Evolutionary conservation across 2,329 filamentous ascomycete genomes (phyloP), one percentile per base, ranked within the genome.

Genomic region (Amylocarpus encephaloides): DNA sequence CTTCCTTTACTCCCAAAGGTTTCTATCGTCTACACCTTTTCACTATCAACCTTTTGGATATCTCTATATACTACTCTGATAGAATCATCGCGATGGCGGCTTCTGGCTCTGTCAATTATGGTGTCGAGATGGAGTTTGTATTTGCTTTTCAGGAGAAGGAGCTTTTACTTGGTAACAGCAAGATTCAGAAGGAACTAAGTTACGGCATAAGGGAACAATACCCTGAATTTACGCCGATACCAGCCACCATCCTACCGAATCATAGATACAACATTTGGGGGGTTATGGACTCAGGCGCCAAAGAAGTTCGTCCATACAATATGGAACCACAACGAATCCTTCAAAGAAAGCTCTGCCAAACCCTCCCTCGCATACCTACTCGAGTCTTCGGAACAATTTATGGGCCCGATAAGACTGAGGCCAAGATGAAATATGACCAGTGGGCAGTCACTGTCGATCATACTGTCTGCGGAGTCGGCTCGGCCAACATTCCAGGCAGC

Each of bases 41-140:
- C 11, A 5, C 34, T 36, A 36, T 36, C 34, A 36, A 13, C 34
- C 3, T 13, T 36, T 36, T 36, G 10, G 34, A 36, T 36, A 40
- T 40, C 10, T 40, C 38, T 40, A 40, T 11, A 6, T 40, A 16
- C 11, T 40, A 16, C n/a, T 26, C 40, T 26, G 18, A 2, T 6
- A 43, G 2, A 11, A 7, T 6, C 40, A 26, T 13, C 40, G 3
- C 18, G 12, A 16, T 18, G 12, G 15, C 15, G 4, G 5, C 15
- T 10, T 16, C 34, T 36, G 9, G 34, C 34, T 13, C 40, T 15
- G 38, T 51, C 13, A 48, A 48, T 16, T 62, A 55, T 42, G 55
- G 60, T 6, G 40, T 63, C 3, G 58, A 62, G 51, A 30, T 63
- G 19, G 61, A 62, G 43, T 55, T 57, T 12, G 51, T 63, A 2